Percentiles rank a stretch among this genome's conserved stretches.
Evolutionary conservation across 805 yeast species (phyloP).

Genomic region (Lipomyces sp.): DNA sequence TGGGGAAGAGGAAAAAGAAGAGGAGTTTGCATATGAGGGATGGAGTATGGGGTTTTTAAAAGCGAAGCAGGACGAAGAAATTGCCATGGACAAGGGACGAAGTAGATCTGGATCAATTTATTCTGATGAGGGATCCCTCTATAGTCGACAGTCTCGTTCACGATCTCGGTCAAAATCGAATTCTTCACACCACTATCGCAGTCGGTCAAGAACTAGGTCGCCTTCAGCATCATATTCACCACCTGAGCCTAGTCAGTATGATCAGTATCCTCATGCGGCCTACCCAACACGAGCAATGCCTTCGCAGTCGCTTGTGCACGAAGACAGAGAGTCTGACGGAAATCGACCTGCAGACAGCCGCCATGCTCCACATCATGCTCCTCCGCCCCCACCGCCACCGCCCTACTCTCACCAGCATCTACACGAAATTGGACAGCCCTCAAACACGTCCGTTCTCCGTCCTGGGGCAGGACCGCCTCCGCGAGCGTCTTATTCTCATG

Average conservation of each 20-base stretch:
- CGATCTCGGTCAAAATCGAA: not conserved
- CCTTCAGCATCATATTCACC: not conserved
- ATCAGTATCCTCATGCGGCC: not conserved
- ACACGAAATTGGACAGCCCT: no score
- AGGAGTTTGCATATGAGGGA: constrained; percentile 24
- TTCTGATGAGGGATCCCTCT: constrained; percentile 1
- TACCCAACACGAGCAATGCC: not conserved
- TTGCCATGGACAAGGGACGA: not conserved
- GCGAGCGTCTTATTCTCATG: not conserved
- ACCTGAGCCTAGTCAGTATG: not conserved
- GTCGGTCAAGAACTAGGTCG: not conserved
- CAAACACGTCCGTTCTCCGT: not conserved
- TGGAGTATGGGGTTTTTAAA: constrained; percentile 17
- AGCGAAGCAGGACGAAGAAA: constrained; percentile 9
- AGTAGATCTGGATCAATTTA: not conserved
- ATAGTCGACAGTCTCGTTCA: not conserved
- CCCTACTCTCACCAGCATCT: not conserved
- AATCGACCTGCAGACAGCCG: not conserved
- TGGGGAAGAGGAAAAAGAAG: constrained; percentile 5
- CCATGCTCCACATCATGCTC: not conserved
- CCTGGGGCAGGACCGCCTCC: constrained; percentile 2
- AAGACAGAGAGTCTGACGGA: not conserved
- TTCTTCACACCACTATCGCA: not conserved
- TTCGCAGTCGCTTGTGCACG: not conserved
- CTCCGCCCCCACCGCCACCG: not conserved